Base-by-base conservation (phyloP, 768 basidiomycete species). In the Polyporus arcularius region DNA sequence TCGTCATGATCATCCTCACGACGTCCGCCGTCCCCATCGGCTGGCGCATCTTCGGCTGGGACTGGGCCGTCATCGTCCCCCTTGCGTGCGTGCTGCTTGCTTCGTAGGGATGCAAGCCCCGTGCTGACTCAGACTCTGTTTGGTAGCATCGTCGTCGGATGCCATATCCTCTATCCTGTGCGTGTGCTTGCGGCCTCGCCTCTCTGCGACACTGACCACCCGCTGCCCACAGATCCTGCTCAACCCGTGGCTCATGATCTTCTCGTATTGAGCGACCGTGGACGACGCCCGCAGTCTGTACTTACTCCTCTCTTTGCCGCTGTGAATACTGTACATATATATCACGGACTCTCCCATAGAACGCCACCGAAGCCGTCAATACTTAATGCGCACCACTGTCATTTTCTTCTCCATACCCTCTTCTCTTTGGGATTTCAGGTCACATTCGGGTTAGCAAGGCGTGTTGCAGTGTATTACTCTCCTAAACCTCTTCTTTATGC, bases 241-340 rank as follows among this genome's bases (percentile, higher is more conserved):
- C 43, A 95, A 95, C 66, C 94, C 92, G 0, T 92, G 89, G 88
- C 75, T 94, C 55, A 91, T 92, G 88, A 89, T 92, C 47, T 94
- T 93, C 74, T 87, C 86, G 0, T 84, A 83, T 60, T 80, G 67
- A 72, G 32, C 15, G 43, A 14, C n/a, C 15, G 4, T 3, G 11
- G 35, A 35, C 35, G 35, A 6, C 3, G 21, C 35, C 35, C 35
- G 6, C 35, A 7, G 35, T 1, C 35, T 35, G 35, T 6, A 35
- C 35, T 26, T 26, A 11, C 35, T 35, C 35, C 35, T 11, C 11
- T 6, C 35, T 11, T 35, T 35, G 6, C 35, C 35, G 35, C 3
- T 6, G 7, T 7, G 7, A 3, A 35, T 11, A 35, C 35, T 35
- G 35, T 35, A 35, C 35, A 1, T 35, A 35, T 35, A 35, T 11